phyloP scores from a whole-genome alignment of 2,329 filamentous ascomycete species.

The Neonectria faginata region DNA sequence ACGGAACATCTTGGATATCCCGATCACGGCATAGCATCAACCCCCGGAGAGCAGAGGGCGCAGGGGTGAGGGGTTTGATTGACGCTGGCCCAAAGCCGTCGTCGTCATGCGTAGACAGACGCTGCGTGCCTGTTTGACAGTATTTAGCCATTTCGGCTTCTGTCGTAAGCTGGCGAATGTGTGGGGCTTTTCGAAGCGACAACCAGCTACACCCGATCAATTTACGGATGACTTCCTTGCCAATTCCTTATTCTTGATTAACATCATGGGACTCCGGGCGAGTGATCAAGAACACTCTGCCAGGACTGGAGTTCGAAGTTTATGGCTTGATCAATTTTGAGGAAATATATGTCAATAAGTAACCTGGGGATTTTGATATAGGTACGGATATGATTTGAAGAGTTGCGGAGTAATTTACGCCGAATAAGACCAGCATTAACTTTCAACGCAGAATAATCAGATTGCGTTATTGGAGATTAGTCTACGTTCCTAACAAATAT shows the following conservation, averaged over 20 bases:
- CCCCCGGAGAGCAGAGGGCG: neutral
- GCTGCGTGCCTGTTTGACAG: too few species aligned
- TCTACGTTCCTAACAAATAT: too few species aligned
- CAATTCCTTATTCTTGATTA: neutral
- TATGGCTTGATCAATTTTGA: too few species aligned
- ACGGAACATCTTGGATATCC: neutral
- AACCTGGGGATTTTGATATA: too few species aligned
- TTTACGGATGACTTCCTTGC: neutral
- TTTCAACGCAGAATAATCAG: too few species aligned
- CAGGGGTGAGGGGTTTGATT: neutral
- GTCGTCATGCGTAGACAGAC: neutral
- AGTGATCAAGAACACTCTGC: too few species aligned
- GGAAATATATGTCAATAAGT: too few species aligned
- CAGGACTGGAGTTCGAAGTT: too few species aligned
- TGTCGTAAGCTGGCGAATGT: neutral
- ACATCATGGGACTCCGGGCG: neutral
- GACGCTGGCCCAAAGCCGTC: neutral
- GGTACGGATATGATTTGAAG: too few species aligned
- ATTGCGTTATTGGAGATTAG: too few species aligned
- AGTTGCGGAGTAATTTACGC: too few species aligned
- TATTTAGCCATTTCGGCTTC: neutral
- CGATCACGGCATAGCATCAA: constrained; percentile 1
- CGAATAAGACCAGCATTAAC: too few species aligned
- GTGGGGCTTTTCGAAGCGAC: neutral
- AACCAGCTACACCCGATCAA: neutral